Evolutionary conservation across 75 land plant genomes (phyloP), one percentile per base, ranked within the genome.

Genomic region (Pseudotsuga menziesii): DNA sequence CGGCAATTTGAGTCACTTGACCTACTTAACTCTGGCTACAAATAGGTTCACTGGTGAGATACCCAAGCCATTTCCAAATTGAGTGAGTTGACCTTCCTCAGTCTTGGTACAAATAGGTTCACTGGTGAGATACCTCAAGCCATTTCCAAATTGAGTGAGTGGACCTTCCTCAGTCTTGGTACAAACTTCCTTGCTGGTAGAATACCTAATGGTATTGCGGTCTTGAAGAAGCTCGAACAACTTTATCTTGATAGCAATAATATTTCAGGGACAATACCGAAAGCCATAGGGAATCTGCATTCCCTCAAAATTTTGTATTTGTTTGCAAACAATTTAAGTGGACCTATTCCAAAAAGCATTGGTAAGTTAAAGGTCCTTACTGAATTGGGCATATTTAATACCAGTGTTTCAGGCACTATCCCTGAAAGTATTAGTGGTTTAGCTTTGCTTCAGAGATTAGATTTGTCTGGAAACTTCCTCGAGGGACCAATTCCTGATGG

Each of bases 261-360:
- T 27, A 59, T 85, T 22, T 52, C 78, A 56, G 90, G 90, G 36
- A 12, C 70, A 22, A 83, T 88, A 32, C 90, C 90, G 6, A 27
- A 27, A 3, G 36, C 27, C 6, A 61, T 86, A 16, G 88, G 84
- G 3, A 52, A 83, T 44, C 82, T 89, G 12, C 32, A 56, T 12
- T 77, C 57, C 11, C 16, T 89, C 32, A 55, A 75, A 7, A 32
- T 74, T 36, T 22, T 87, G 22, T 5, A 6, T 74, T 23, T 87
- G 1, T 1, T 6, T 16, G 57, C 61, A 29, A 87, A 87, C 54
- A 72, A 64, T 12, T 80, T 87, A 25, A 70, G 81, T 36, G 83
- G 84, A 19, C 12, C 17, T 6, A 77, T 87, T 36, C 89, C 86
- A 3, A 9, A 15, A 15, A 78, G 78, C 5, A n/a, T 84, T 23